Base-by-base conservation (phyloP, 805 yeast genomes). In the Cyberlindnera mycetangii region DNA sequence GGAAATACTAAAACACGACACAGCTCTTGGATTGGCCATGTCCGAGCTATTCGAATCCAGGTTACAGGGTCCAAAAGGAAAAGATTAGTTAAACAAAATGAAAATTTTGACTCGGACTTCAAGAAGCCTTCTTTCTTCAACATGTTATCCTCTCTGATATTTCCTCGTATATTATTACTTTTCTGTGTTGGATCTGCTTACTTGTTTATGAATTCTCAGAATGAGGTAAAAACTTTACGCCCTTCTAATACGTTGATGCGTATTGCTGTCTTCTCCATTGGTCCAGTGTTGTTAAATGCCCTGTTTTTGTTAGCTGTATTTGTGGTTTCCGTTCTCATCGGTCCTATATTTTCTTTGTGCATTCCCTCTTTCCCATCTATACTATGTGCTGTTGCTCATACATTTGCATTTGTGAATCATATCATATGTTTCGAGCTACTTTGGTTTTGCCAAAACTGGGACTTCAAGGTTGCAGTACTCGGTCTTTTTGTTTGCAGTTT, bases 381-480 rank as follows among this genome's bases (percentile, higher is more conserved):
- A 3, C 53, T 83, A 8, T 79, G 89, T 0, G 62, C 67, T 5
- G 19, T 67, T 2, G 78, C 71, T 1, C 89, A 80, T 53, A 35
- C 68, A 1, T 39, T 76, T 6, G 71, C 79, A 0, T 59, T 80
- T 3, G 5, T 80, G 7, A 70, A 68, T 41, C 78, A 83, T 54
- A 50, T 76, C 3, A 17, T 68, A 1, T 70, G 71, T 37, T 77
- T 80, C 61, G 80, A 78, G 51, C 46, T 79, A 14, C 58, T 83
- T 34, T 76, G 82, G 74, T 61, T 76, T 22, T 60, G 75, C 19
- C 85, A 84, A 50, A 70, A 74, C 36, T 79, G 83, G 78, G 69
- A 75, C 48, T 61, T 80, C 37, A 64, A 78, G 1, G 62, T 65
- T 30, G 69, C 86, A 0, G 48, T 83, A 2, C 64, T 85, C 5